A percentile compares a stretch with the other conserved stretches of the same genome.
These are phyloP conservation scores for Chionographis japonica DNA, from an alignment of 106 monocot genomes.

Conservation along the genomic window DNA sequence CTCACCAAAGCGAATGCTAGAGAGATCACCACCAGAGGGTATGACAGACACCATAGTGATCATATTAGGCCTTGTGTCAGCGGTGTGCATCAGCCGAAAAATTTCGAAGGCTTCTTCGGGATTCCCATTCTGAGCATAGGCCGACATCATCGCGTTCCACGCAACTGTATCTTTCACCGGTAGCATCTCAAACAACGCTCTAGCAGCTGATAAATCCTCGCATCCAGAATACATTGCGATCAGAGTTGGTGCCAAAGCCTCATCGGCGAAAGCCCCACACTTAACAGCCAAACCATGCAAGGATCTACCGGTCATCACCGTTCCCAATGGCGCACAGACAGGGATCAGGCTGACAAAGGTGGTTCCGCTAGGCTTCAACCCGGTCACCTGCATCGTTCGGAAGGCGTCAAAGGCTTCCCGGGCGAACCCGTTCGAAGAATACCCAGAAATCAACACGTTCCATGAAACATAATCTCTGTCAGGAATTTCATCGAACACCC, in stretches of 20 bases:
- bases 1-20: slow-evolving; percentile 19
- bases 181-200: slow-evolving; percentile 27
- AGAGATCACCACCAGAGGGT: slow-evolving; percentile 34
- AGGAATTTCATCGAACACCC: slow-evolving; percentile 56
- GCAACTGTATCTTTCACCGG: slow-evolving; percentile 27
- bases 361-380: slow-evolving; percentile 38
- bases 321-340: slow-evolving; percentile 5
- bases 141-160: slow-evolving; percentile 70
- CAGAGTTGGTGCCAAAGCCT: slow-evolving; percentile 37
- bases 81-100: slow-evolving; percentile 32
- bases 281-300: slow-evolving; percentile 54
- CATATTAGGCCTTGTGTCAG: slow-evolving; percentile 28
- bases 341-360: slow-evolving; percentile 40
- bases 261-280: slow-evolving; percentile 23
- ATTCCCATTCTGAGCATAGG: slow-evolving; percentile 27
- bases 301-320: slow-evolving; percentile 5
- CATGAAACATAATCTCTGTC: slow-evolving; percentile 54
- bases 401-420: slow-evolving; percentile 30
- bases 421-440: slow-evolving; percentile 31
- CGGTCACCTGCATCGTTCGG: slow-evolving; percentile 20
- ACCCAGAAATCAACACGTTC: slow-evolving; percentile 61
- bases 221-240: slow-evolving; percentile 58
- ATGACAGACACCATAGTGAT: slow-evolving; percentile 47
- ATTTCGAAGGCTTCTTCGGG: slow-evolving; percentile 22
- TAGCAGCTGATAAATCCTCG: slow-evolving; percentile 27